A percentile compares a stretch with the other conserved stretches of the same genome.
Conservation (phyloP, 225 moss, liverwort and hornwort species). For the Bryoerythrophyllum caledonicum region DNA sequence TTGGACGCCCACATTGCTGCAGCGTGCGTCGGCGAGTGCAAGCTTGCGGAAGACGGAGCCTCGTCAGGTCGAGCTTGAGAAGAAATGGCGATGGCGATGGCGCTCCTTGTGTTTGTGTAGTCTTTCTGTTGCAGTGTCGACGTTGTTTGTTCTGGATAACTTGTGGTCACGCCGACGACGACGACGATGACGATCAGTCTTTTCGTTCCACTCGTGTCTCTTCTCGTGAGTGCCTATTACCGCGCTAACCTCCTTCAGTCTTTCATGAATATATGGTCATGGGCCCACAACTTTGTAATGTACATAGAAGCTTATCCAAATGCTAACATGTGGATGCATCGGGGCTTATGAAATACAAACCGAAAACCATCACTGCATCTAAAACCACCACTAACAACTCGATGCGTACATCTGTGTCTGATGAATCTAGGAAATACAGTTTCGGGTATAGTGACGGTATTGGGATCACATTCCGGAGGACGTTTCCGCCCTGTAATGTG, state of each 20-base stretch:
- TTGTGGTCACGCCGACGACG: neutral
- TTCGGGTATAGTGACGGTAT: neutral
- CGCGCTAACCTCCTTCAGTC: neutral
- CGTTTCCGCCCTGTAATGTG: neutral
- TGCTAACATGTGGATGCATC: neutral
- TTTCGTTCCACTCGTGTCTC: neutral
- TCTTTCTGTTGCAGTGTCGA: neutral
- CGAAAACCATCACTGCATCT: neutral
- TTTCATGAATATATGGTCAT: too few relatives aligned
- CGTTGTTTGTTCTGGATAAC: neutral
- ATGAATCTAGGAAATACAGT: neutral
- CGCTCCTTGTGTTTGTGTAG: neutral
- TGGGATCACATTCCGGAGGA: neutral
- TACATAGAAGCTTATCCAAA: slow-evolving; percentile 31
- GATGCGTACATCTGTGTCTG: neutral
- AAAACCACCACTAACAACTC: neutral
- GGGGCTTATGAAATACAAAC: neutral
- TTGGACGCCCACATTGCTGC: slow-evolving; percentile 50
- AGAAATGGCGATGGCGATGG: neutral
- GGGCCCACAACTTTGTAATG: too few relatives aligned
- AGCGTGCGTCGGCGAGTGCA: neutral
- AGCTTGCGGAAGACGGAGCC: neutral
- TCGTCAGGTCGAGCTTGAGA: neutral
- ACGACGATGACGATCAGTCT: slow-evolving; percentile 14
- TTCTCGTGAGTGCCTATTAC: neutral